Evolutionary conservation across 805 yeast genomes (phyloP), one percentile per base, ranked within the genome.

Genomic region (Kodamaea kaohsiungensis): DNA sequence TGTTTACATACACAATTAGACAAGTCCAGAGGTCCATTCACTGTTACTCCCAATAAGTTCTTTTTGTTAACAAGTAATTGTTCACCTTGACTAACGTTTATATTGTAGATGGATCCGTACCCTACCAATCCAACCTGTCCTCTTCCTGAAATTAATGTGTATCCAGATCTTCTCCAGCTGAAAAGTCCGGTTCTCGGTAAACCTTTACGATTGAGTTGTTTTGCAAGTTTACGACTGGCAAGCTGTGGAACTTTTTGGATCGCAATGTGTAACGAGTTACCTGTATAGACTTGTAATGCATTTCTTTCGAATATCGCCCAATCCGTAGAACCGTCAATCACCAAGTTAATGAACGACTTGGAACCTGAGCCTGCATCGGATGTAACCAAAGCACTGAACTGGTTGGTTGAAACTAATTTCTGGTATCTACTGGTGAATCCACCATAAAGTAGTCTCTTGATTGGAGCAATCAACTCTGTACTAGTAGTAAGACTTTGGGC

Each of bases 91-190:
- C 61, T 68, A 19, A 85, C 64, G 33, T 70, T 70, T 13, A 83
- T 67, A 55, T 75, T 77, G 63, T 82, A 83, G 18, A 85, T 65
- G 10, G 81, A 73, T 0, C 89, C 88, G 19, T 72, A 69, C 1
- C 87, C 88, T 13, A 75, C 79, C 13, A 85, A 58, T 1, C 84
- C 83, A 1, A 75, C 75, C 49, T 75, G 78, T 0, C 89, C 89
- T 55, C 89, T 72, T 1, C 89, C 89, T 22, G 80, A 75, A 5
- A 83, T 58, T 38, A 81, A 67, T 0, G 77, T 69, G 61, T 77
- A 84, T 0, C 85, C 85, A 10, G 68, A 51, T 33, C 65, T 66
- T 35, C 57, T 56, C 68, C 73, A 71, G 17, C 61, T 58, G 55
- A 59, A 62, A 16, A 82, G 62, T 0, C 86, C 85, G 1, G 84